Evolutionary conservation across 305 asterid species (phyloP).

Genomic region (Fraxinus greggii): DNA sequence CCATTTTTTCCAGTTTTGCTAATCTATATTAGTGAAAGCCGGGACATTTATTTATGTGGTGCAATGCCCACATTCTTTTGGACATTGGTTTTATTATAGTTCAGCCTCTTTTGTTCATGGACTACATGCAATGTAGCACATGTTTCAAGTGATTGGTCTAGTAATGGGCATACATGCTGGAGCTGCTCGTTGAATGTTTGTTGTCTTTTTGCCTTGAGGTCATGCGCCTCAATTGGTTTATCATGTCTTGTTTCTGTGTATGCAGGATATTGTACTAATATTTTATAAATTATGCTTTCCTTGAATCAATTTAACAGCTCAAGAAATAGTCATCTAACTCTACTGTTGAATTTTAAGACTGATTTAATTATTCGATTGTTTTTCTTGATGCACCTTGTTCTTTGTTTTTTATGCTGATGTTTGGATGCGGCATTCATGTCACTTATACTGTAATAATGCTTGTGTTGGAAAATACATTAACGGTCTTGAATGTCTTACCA

Average conservation of each 20-base stretch:
- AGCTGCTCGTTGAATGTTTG: not conserved
- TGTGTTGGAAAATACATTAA: conserved; percentile 8
- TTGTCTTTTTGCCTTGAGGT: not conserved
- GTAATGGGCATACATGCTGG: not conserved
- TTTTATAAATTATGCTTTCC: not conserved
- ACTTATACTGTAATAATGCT: not conserved
- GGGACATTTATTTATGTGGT: not conserved
- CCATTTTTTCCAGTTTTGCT: not conserved
- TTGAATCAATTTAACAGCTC: not conserved
- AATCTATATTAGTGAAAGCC: not conserved
- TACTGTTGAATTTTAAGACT: not conserved
- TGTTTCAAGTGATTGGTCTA: not conserved
- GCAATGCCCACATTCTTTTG: not conserved
- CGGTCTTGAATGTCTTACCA: not conserved
- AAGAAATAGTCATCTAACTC: not conserved
- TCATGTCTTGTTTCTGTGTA: not conserved
- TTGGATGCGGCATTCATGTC: not conserved
- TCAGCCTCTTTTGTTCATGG: not conserved
- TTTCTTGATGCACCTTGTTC: not conserved
- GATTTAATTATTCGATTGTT: conserved; percentile 6
- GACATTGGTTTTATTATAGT: not conserved
- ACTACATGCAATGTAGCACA: not conserved
- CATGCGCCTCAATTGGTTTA: not conserved
- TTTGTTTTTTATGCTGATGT: not conserved
- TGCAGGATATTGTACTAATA: not conserved